phyloP scores from a whole-genome alignment of 352 stramenopile species.

The Peronosclerospora sorghi region DNA sequence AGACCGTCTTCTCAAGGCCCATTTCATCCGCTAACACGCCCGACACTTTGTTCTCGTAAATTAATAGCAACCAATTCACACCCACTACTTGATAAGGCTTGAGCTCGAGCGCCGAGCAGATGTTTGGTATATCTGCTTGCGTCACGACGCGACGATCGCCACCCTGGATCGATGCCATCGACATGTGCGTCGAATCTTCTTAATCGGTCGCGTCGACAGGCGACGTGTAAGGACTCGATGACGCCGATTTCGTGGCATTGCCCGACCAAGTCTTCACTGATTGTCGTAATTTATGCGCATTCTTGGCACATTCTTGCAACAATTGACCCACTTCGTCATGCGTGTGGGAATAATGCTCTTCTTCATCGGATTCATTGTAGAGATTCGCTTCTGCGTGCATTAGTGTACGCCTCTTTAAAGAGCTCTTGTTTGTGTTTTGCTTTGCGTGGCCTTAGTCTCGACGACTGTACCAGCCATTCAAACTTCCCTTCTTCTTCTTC shows the following conservation, averaged over 20 bases:
- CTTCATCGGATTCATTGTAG: slow-evolving; percentile 31
- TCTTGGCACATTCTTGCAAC: slow-evolving; percentile 47
- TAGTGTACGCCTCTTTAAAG: slow-evolving; percentile 1
- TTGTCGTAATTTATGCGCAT: slow-evolving; percentile 43
- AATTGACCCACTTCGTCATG: slow-evolving; percentile 66
- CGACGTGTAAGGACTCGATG: slow-evolving; percentile 15
- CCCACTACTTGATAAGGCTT: slow-evolving; percentile 82
- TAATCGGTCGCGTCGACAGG: slow-evolving; percentile 26
- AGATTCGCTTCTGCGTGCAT: slow-evolving; percentile 7
- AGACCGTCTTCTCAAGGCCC: slow-evolving; percentile 90
- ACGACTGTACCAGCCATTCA: slow-evolving; percentile 13
- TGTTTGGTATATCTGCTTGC: slow-evolving; percentile 54
- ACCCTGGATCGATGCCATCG: slow-evolving; percentile 34
- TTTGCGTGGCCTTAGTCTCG: slow-evolving; percentile 5
- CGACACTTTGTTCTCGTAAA: slow-evolving; percentile 71
- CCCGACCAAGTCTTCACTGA: slow-evolving; percentile 58
- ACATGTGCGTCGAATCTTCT: slow-evolving; percentile 47
- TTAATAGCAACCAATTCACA: slow-evolving; percentile 71
- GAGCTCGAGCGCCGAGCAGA: slow-evolving; percentile 59
- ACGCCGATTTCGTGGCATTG: slow-evolving; percentile 18
- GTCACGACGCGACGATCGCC: slow-evolving; percentile 39
- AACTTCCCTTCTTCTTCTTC: background rate
- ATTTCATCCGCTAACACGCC: slow-evolving; percentile 83
- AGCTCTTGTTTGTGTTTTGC: background rate
- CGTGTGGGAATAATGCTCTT: slow-evolving; percentile 37